These are phyloP conservation scores for Venturia aucupariae DNA, from an alignment of 2,329 filamentous ascomycete species.

Conservation along the genomic window DNA sequence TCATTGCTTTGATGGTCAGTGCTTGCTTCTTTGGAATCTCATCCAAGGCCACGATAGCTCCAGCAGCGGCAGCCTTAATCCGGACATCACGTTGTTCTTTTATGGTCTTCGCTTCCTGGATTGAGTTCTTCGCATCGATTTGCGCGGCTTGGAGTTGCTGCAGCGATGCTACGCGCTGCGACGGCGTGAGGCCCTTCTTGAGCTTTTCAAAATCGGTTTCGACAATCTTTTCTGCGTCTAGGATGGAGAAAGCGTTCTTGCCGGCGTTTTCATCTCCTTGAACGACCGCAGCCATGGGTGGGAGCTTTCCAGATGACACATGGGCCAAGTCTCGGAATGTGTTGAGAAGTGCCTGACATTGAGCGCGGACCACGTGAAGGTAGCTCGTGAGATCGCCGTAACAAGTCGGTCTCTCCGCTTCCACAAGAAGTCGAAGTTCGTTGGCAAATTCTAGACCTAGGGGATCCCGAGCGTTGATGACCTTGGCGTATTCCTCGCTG, in stretches of 20 bases:
- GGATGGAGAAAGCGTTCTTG: constrained; percentile 81
- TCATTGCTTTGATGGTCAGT: constrained; percentile 87
- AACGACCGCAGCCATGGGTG: constrained; percentile 77
- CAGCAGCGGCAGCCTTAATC: constrained; percentile 77
- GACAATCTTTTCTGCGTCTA: constrained; percentile 80
- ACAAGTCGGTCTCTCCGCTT: constrained; percentile 67
- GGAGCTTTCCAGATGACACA: constrained; percentile 64
- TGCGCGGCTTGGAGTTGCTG: constrained; percentile 72
- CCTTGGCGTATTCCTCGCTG: constrained; percentile 77
- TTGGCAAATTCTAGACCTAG: constrained; percentile 52
- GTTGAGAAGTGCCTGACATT: constrained; percentile 82
- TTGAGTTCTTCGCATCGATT: constrained; percentile 57
- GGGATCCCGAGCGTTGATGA: constrained; percentile 30
- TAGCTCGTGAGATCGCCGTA: constrained; percentile 89
- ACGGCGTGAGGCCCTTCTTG: constrained; percentile 79
- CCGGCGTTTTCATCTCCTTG: constrained; percentile 90
- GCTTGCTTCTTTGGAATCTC: constrained; percentile 89
- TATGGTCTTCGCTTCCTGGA: constrained; percentile 68
- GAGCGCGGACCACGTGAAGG: constrained; percentile 78
- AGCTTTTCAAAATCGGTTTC: constrained; percentile 77
- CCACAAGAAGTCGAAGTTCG: constrained; percentile 65
- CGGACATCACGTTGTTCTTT: constrained; percentile 79
- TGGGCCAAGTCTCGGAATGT: constrained; percentile 88
- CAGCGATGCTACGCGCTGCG: constrained; percentile 74
- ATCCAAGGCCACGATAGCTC: constrained; percentile 78